These are phyloP conservation scores for Pelargonium cotyledonis DNA, from an alignment of 441 rosid genomes.

Conservation along the genomic window DNA sequence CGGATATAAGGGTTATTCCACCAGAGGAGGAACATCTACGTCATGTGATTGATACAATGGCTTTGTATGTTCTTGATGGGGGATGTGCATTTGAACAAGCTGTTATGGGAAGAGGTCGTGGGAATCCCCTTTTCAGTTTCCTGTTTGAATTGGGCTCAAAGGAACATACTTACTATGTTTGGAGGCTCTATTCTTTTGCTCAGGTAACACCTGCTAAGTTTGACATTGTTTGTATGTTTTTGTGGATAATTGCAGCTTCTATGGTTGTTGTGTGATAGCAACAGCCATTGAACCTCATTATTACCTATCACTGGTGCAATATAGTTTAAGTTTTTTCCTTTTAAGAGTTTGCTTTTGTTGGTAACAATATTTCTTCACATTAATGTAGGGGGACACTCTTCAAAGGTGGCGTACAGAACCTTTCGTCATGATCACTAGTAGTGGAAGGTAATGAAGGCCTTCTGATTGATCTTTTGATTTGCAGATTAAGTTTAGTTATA, in stretches of 20 bases:
- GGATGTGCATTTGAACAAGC: conserved; percentile 99
- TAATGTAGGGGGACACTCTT: conserved; percentile 89
- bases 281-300: too few species aligned
- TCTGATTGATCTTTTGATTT: conserved; percentile 16
- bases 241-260: not conserved
- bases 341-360: too few species aligned
- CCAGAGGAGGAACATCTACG: conserved; percentile 86
- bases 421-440: conserved; percentile 96
- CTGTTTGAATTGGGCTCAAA: conserved; percentile 91
- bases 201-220: conserved; percentile 39
- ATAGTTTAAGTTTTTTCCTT: too few species aligned
- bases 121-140: conserved; percentile 82
- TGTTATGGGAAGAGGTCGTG: conserved; percentile 99
- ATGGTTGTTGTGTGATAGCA: not conserved
- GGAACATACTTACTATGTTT: conserved; percentile 90
- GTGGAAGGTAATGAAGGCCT: conserved; percentile 69
- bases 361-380: not conserved
- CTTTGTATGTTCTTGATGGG: conserved; percentile 91
- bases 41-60: conserved; percentile 95
- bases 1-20: conserved; percentile 87
- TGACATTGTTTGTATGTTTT: too few species aligned
- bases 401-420: conserved; percentile 99
- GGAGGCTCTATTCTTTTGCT: conserved; percentile 73
- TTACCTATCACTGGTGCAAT: too few species aligned
- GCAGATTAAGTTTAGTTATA: not conserved